Evolutionary conservation across 768 basidiomycete genomes (phyloP).

Genomic region (Paxillus involutus): DNA sequence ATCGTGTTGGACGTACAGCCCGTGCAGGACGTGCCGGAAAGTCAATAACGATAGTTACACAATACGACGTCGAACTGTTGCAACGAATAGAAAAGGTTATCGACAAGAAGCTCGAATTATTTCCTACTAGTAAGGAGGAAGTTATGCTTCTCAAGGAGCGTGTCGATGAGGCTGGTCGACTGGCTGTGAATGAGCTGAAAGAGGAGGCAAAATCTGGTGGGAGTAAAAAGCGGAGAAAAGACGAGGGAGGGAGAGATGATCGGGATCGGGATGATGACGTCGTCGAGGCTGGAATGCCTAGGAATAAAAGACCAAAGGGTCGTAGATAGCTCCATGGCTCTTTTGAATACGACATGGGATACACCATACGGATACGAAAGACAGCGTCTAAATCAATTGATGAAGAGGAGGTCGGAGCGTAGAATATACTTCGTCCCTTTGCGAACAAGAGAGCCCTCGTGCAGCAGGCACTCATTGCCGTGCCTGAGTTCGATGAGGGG

Average conservation of each 20-base stretch:
- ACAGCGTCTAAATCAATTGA: conserved; percentile 32
- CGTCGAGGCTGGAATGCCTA: conserved; percentile 87
- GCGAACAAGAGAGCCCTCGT: conserved; percentile 65
- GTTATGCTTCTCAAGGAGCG: conserved; percentile 84
- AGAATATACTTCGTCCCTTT: conserved; percentile 69
- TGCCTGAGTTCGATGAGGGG: conserved; percentile 44
- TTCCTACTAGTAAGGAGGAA: conserved; percentile 86
- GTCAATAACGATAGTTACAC: conserved; percentile 95
- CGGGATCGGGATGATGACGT: conserved; percentile 91
- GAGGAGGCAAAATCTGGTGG: conserved; percentile 61
- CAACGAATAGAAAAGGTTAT: conserved; percentile 93
- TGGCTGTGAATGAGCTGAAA: conserved; percentile 80
- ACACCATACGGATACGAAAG: background rate
- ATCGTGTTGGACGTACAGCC: conserved; percentile 95
- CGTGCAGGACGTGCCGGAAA: conserved; percentile 97
- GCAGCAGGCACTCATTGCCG: conserved; percentile 69
- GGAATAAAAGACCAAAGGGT: conserved; percentile 53
- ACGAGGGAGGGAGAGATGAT: conserved; percentile 60
- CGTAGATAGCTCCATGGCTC: conserved; percentile 30
- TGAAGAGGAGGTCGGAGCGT: conserved; percentile 73
- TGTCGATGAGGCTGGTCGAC: conserved; percentile 80
- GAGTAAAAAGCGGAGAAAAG: conserved; percentile 49
- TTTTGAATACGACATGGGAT: background rate
- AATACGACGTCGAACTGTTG: conserved; percentile 96
- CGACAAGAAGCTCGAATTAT: conserved; percentile 89